A percentile compares a stretch with the other conserved stretches of the same genome.
Evolutionary conservation across 2,329 filamentous ascomycete genomes (phyloP).

Genomic region (Cladosporium sp.): DNA sequence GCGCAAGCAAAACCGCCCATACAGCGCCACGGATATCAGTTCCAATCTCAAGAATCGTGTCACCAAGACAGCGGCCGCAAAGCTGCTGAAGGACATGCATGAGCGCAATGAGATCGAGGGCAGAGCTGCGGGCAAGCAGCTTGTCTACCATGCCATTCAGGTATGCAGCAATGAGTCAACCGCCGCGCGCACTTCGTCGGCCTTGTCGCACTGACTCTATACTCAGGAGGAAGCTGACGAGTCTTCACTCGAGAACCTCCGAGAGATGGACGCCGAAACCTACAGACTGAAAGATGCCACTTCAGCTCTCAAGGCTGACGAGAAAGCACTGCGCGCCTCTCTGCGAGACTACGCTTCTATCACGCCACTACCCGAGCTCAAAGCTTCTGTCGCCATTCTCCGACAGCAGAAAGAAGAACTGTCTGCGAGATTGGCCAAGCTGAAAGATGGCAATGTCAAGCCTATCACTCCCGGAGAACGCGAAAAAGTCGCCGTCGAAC

Average conservation of each 20-base stretch:
- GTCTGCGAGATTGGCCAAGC: constrained; percentile 35
- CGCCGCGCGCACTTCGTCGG: not conserved
- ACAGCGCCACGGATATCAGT: constrained; percentile 33
- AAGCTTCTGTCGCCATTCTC: constrained; percentile 39
- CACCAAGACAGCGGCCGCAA: constrained; percentile 51
- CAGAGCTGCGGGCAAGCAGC: constrained; percentile 56
- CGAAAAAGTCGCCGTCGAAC: constrained; percentile 43
- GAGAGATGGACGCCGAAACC: constrained; percentile 48
- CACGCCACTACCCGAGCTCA: constrained; percentile 50
- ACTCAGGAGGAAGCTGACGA: constrained; percentile 48
- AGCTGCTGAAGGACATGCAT: constrained; percentile 59
- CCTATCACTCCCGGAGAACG: constrained; percentile 48
- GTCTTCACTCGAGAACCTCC: constrained; percentile 45
- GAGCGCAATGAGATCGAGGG: constrained; percentile 57
- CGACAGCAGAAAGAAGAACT: constrained; percentile 43
- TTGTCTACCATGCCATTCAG: constrained; percentile 55
- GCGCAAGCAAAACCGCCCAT: constrained; percentile 30
- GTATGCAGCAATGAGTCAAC: constrained; percentile 23
- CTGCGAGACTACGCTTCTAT: constrained; percentile 45
- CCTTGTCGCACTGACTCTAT: not conserved
- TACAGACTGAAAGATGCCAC: constrained; percentile 44
- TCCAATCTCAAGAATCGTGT: constrained; percentile 33
- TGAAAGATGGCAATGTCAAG: constrained; percentile 40
- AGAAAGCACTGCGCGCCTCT: constrained; percentile 47
- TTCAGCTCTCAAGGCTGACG: constrained; percentile 39